These are phyloP conservation scores for Tubosaeta sp. DNA, from an alignment of 768 basidiomycete species.

Conservation along the genomic window DNA sequence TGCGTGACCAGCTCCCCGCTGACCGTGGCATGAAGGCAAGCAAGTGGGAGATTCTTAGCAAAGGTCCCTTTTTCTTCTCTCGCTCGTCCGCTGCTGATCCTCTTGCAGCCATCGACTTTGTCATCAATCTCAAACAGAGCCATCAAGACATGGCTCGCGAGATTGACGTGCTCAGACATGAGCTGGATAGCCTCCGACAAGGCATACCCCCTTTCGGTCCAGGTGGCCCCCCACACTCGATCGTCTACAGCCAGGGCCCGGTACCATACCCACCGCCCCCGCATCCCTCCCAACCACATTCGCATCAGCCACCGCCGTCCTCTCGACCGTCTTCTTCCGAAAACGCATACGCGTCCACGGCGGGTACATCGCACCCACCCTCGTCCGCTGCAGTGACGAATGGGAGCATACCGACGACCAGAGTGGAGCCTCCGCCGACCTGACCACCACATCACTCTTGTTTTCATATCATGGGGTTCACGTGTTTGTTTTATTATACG, in stretches of 20 bases:
- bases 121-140: conserved; percentile 68
- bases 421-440: conserved; percentile 42
- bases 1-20: conserved; percentile 87
- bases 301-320: conserved; percentile 30
- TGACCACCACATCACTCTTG: conserved; percentile 15
- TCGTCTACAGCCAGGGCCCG: conserved; percentile 50
- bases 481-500: conserved; percentile 17
- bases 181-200: conserved; percentile 60
- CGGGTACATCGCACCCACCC: conserved; percentile 28
- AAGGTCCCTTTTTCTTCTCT: conserved; percentile 52
- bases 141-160: conserved; percentile 77
- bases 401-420: conserved; percentile 32
- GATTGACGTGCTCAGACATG: conserved; percentile 73
- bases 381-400: conserved; percentile 37
- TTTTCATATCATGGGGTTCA: conserved; percentile 9
- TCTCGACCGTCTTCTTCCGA: conserved; percentile 64
- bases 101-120: conserved; percentile 79
- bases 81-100: conserved; percentile 1
- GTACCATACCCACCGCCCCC: conserved; percentile 42
- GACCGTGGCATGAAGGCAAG: conserved; percentile 94
- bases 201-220: conserved; percentile 52
- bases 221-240: conserved; percentile 43
- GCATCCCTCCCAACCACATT: conserved; percentile 34
- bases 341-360: conserved; percentile 46
- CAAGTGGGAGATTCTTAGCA: conserved; percentile 99